Percentiles rank a stretch among this genome's conserved stretches.
These are phyloP conservation scores for Liriodendron chinense DNA, from an alignment of 164 flowering plant genomes.

Conservation along the genomic window DNA sequence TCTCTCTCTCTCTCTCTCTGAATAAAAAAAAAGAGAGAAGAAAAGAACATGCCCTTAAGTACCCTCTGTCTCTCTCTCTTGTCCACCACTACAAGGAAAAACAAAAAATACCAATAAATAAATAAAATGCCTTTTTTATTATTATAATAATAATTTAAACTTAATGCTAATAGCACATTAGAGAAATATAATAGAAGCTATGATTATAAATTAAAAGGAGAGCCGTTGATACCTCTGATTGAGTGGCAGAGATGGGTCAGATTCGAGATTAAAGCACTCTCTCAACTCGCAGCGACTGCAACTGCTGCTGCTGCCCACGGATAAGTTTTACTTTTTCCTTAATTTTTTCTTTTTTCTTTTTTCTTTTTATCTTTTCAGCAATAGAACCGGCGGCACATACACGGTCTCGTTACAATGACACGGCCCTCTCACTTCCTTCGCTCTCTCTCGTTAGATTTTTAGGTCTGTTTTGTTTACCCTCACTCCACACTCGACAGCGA, in stretches of 20 bases:
- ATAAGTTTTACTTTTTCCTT: not conserved
- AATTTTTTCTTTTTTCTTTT: not conserved
- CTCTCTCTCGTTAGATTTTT: no score
- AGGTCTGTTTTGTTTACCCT: not conserved
- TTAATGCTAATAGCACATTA: no score
- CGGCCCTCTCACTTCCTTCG: no score
- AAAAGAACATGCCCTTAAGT: slow-evolving; percentile 1
- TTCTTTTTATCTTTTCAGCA: not conserved
- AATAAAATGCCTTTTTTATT: no score
- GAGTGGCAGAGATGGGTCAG: not conserved
- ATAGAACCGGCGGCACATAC: not conserved
- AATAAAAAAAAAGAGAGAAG: slow-evolving; percentile 7
- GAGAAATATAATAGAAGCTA: not conserved
- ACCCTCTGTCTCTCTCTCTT: not conserved
- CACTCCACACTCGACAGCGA: not conserved
- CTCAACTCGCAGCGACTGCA: not conserved
- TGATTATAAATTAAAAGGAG: not conserved
- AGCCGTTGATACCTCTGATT: no score
- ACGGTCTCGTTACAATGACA: not conserved
- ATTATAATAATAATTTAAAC: no score
- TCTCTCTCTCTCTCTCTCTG: not conserved
- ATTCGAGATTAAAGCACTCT: not conserved
- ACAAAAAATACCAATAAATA: no score
- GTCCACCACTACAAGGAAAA: not conserved
- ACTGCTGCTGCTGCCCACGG: slow-evolving; percentile 1